phyloP scores from a whole-genome alignment of 345 rosid genomes.

The Carallia pectinifolia region DNA sequence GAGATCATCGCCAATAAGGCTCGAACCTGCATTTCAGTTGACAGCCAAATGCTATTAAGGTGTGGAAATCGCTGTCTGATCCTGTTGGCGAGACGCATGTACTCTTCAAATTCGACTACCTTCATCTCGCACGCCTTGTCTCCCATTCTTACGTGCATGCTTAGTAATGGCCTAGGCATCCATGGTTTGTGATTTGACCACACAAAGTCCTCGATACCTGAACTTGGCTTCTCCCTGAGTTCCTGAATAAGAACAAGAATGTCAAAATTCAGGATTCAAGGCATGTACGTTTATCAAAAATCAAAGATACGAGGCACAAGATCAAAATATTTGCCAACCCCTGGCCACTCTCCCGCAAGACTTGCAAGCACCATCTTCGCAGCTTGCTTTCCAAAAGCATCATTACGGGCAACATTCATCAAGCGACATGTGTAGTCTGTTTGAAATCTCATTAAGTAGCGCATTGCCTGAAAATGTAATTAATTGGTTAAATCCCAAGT shows the following conservation, averaged over 20 bases:
- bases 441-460: conserved; percentile 84
- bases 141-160: conserved; percentile 98
- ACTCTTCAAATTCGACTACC: conserved; percentile 62
- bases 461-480: conserved; percentile 45
- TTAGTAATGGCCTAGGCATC: conserved; percentile 86
- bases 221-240: conserved; percentile 18
- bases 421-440: conserved; percentile 75
- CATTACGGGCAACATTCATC: conserved; percentile 72
- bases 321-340: conserved; percentile 28
- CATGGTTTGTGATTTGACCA: conserved; percentile 86
- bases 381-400: conserved; percentile 82
- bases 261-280: neutral
- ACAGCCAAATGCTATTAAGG: conserved; percentile 75
- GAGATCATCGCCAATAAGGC: neutral
- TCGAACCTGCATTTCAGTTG: conserved; percentile 87
- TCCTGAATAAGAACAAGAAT: conserved; percentile 28
- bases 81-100: conserved; percentile 65
- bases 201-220: conserved; percentile 65
- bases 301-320: neutral
- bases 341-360: conserved; percentile 51
- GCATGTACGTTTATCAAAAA: neutral
- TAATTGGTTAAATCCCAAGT: too few relatives aligned
- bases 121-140: conserved; percentile 98
- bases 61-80: conserved; percentile 63
- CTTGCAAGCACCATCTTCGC: conserved; percentile 57